Conservation (phyloP, 2,329 filamentous ascomycete genomes). For the Fusarium guadeloupense region DNA sequence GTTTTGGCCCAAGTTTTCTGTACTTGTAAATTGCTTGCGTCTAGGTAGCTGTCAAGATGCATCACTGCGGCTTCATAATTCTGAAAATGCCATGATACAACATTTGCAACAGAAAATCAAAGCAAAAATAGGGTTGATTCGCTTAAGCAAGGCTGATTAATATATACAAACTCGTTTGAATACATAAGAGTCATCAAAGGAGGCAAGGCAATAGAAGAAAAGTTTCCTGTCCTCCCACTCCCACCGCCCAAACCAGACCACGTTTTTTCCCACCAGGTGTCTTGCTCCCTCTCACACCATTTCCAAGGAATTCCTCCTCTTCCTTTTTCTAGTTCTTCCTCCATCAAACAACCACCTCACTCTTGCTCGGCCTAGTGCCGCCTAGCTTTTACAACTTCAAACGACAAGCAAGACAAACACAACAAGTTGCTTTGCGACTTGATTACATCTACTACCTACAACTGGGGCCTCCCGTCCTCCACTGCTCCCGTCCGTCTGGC, state of each 20-base stretch:
- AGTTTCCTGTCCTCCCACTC: conserved; percentile 30
- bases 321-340: conserved; percentile 15
- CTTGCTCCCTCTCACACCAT: conserved; percentile 30
- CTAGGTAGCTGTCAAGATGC: conserved; percentile 14
- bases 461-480: conserved; percentile 21
- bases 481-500: conserved; percentile 28
- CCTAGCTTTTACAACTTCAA: neutral
- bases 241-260: conserved; percentile 35
- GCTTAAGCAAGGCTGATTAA: neutral
- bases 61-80: conserved; percentile 13
- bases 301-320: neutral
- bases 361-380: conserved; percentile 18
- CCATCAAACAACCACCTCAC: conserved; percentile 15
- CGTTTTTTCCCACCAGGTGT: conserved; percentile 37
- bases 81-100: neutral
- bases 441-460: too few relatives aligned
- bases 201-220: conserved; percentile 20
- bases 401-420: neutral
- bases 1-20: conserved; percentile 27
- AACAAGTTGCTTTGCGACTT: conserved; percentile 1
- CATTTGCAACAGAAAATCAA: neutral
- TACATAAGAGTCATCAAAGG: neutral
- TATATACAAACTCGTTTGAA: conserved; percentile 2
- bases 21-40: conserved; percentile 35
- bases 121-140: neutral